Conservation (phyloP, 441 rosid species). For the Adansonia gregorii region DNA sequence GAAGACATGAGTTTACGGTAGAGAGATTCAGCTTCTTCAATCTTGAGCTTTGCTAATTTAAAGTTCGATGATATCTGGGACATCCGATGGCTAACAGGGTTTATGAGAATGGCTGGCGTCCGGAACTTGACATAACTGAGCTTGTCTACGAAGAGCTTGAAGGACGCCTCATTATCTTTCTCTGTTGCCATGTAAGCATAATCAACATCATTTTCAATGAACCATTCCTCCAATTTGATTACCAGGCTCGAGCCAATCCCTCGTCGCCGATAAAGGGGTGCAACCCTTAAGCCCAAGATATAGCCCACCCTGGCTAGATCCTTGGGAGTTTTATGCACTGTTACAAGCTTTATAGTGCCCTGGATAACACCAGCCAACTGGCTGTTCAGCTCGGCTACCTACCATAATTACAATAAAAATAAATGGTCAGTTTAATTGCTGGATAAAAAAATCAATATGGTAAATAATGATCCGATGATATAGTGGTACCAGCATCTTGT, state of each 20-base stretch:
- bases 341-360: conserved; percentile 70
- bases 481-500: conserved; percentile 56
- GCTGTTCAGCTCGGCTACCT: conserved; percentile 65
- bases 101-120: conserved; percentile 66
- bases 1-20: conserved; percentile 54
- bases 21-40: conserved; percentile 54
- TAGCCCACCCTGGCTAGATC: conserved; percentile 63
- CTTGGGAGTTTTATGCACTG: conserved; percentile 41
- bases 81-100: conserved; percentile 52
- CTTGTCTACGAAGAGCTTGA: conserved; percentile 51
- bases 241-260: conserved; percentile 64
- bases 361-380: conserved; percentile 72
- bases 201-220: conserved; percentile 49
- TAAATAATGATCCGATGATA: not conserved
- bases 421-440: not conserved
- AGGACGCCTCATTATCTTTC: conserved; percentile 71
- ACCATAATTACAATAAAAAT: not conserved
- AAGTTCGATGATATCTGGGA: conserved; percentile 39
- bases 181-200: conserved; percentile 78
- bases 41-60: conserved; percentile 45
- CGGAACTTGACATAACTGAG: conserved; percentile 56
- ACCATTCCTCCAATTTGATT: conserved; percentile 68
- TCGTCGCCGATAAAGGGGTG: conserved; percentile 55
- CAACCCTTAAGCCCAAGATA: conserved; percentile 62
- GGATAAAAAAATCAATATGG: not conserved